These are phyloP conservation scores for Ganoderma sinense DNA, from an alignment of 1,284 basidiomycete genomes.

Conservation along the genomic window DNA sequence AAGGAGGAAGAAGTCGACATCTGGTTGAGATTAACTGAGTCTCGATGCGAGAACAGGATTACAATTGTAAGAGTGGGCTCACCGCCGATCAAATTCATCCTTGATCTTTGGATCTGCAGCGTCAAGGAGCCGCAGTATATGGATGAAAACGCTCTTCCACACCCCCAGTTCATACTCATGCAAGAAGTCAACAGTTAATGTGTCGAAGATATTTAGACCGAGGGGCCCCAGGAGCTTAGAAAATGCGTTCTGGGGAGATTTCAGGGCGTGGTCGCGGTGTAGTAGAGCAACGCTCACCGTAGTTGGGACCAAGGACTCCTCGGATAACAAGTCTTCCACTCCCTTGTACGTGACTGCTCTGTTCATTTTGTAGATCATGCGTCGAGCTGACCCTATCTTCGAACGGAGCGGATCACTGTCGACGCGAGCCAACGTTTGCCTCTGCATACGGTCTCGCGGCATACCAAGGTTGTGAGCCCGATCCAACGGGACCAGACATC, in stretches of 20 bases:
- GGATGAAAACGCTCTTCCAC: slow-evolving; percentile 44
- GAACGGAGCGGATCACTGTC: not conserved
- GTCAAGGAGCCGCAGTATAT: slow-evolving; percentile 44
- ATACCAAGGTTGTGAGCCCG: slow-evolving; percentile 25
- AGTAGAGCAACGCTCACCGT: not conserved
- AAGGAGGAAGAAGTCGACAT: slow-evolving; percentile 3
- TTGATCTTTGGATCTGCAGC: slow-evolving; percentile 9
- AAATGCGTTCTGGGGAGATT: not conserved
- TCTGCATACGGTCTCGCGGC: not conserved
- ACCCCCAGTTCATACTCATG: slow-evolving; percentile 47
- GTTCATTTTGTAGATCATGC: not conserved
- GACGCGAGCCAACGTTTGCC: not conserved
- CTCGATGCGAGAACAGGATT: not conserved
- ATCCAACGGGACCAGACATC: slow-evolving; percentile 35
- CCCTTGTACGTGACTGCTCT: not conserved
- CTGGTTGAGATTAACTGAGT: not conserved
- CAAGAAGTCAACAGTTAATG: slow-evolving; percentile 43
- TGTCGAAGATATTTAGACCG: slow-evolving; percentile 34
- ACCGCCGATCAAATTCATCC: slow-evolving; percentile 28
- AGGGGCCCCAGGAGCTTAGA: not conserved
- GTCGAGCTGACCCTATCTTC: not conserved
- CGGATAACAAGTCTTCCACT: not conserved
- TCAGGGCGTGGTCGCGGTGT: not conserved
- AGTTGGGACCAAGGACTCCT: not conserved
- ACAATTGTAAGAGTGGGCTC: slow-evolving; percentile 10